Evolutionary conservation across 768 basidiomycete genomes (phyloP).

Genomic region (Mycena rebaudengoi): DNA sequence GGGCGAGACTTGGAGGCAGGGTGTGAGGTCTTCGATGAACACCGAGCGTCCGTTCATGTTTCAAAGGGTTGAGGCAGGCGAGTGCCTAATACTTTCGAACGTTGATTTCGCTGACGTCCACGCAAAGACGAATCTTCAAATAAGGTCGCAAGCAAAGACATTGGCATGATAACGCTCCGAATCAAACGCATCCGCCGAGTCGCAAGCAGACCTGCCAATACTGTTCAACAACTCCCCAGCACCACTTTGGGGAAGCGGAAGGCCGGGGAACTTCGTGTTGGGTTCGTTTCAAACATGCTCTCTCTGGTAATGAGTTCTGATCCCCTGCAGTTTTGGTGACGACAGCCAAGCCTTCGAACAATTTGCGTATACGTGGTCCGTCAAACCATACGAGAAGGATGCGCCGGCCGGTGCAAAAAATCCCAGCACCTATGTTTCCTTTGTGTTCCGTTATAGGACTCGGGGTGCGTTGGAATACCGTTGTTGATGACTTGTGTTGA

Average conservation of each 20-base stretch:
- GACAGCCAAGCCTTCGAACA: slow-evolving; percentile 50
- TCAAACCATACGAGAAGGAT: slow-evolving; percentile 55
- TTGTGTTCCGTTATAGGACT: slow-evolving; percentile 72
- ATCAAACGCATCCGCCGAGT: slow-evolving; percentile 48
- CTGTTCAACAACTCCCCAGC: slow-evolving; percentile 48
- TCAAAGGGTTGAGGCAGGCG: slow-evolving; percentile 52
- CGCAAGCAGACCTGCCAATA: slow-evolving; percentile 50
- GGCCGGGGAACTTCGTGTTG: slow-evolving; percentile 53
- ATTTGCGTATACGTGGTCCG: slow-evolving; percentile 60
- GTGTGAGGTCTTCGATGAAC: slow-evolving; percentile 56
- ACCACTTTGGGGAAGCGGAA: slow-evolving; percentile 45
- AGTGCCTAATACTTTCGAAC: slow-evolving; percentile 15
- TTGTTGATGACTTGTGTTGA: too few species aligned
- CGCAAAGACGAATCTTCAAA: slow-evolving; percentile 19
- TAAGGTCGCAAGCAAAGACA: slow-evolving; percentile 43
- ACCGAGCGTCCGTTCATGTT: slow-evolving; percentile 73
- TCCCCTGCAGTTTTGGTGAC: slow-evolving; percentile 55
- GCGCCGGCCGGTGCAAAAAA: slow-evolving; percentile 33
- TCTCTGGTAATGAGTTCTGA: slow-evolving; percentile 7
- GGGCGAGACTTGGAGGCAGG: slow-evolving; percentile 62
- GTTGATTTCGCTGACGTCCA: slow-evolving; percentile 9
- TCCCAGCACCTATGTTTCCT: slow-evolving; percentile 66
- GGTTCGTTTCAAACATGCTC: slow-evolving; percentile 43
- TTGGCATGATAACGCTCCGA: slow-evolving; percentile 63
- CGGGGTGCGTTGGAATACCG: too few species aligned